These are phyloP conservation scores for Sugiyamaella pinicola DNA, from an alignment of 1,139 yeast genomes.

Conservation along the genomic window DNA sequence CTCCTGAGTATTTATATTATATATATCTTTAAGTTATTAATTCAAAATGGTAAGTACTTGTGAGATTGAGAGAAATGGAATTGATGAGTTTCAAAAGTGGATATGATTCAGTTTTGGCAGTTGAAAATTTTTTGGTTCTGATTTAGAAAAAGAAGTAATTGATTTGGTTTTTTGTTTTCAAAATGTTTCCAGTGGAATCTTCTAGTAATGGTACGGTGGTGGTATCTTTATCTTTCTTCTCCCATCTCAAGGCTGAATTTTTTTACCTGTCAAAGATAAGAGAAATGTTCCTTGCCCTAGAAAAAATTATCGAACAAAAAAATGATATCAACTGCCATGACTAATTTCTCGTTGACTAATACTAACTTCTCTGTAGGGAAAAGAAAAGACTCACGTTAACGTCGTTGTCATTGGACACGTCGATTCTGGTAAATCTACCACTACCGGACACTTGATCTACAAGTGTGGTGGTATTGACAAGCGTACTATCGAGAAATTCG, in stretches of 20 bases:
- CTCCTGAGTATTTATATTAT: constrained; percentile 43
- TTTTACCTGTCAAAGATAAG: background rate
- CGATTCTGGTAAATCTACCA: constrained; percentile 98
- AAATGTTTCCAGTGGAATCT: no score
- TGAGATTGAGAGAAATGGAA: background rate
- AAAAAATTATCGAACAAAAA: background rate
- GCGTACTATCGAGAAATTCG: constrained; percentile 98
- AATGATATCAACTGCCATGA: background rate
- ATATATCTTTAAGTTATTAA: constrained; percentile 19
- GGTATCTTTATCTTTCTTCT: background rate
- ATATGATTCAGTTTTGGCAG: background rate
- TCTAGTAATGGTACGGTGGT: no score
- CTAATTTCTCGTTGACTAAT: background rate
- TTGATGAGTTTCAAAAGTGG: background rate
- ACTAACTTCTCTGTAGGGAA: constrained; percentile 54
- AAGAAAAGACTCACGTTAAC: constrained; percentile 97
- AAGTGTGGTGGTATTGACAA: constrained; percentile 93
- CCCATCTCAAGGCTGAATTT: background rate
- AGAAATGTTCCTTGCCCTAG: background rate
- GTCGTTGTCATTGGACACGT: constrained; percentile 99
- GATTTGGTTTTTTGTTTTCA: no score
- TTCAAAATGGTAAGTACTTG: constrained; percentile 18
- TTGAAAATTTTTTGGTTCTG: constrained; percentile 1
- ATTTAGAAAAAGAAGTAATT: no score
- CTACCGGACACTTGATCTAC: constrained; percentile 98